Evolutionary conservation across 2,329 filamentous ascomycete genomes (phyloP).

Genomic region (Exophiala mesophila): DNA sequence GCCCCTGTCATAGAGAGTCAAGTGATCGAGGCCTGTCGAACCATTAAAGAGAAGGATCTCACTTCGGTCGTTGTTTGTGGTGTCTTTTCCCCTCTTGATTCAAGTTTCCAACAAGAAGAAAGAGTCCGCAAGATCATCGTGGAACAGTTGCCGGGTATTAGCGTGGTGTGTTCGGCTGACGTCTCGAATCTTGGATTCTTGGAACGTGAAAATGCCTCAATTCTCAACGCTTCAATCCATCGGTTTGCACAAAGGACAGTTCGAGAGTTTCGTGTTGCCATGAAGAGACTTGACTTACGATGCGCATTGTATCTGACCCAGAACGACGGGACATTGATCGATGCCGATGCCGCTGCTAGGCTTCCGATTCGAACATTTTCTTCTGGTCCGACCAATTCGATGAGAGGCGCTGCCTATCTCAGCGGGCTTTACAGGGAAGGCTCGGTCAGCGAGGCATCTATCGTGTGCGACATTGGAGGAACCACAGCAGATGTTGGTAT

Average conservation of each 20-base stretch:
- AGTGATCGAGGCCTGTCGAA: constrained; percentile 40
- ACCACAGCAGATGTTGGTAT: constrained; percentile 59
- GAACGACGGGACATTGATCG: constrained; percentile 60
- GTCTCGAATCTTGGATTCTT: constrained; percentile 43
- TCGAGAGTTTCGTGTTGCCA: constrained; percentile 49
- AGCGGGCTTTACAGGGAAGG: constrained; percentile 35
- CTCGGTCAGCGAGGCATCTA: constrained; percentile 25
- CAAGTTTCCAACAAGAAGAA: constrained; percentile 38
- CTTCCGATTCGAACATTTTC: constrained; percentile 59
- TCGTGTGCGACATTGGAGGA: constrained; percentile 50
- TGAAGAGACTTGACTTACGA: constrained; percentile 44
- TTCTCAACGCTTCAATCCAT: constrained; percentile 59
- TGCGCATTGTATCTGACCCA: constrained; percentile 58
- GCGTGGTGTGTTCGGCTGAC: constrained; percentile 40
- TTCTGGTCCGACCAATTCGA: constrained; percentile 59
- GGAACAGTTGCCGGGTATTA: constrained; percentile 31
- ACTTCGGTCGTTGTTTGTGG: constrained; percentile 40
- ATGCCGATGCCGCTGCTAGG: constrained; percentile 45
- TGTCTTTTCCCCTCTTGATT: constrained; percentile 44
- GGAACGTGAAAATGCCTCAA: constrained; percentile 60
- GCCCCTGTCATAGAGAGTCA: constrained; percentile 41
- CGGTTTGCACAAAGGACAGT: constrained; percentile 55
- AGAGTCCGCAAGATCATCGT: constrained; percentile 36
- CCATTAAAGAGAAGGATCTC: constrained; percentile 36
- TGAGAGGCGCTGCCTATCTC: constrained; percentile 59